These are phyloP conservation scores for Magnusiomyces sp. DNA, from an alignment of 1,139 yeast genomes.

Conservation along the genomic window DNA sequence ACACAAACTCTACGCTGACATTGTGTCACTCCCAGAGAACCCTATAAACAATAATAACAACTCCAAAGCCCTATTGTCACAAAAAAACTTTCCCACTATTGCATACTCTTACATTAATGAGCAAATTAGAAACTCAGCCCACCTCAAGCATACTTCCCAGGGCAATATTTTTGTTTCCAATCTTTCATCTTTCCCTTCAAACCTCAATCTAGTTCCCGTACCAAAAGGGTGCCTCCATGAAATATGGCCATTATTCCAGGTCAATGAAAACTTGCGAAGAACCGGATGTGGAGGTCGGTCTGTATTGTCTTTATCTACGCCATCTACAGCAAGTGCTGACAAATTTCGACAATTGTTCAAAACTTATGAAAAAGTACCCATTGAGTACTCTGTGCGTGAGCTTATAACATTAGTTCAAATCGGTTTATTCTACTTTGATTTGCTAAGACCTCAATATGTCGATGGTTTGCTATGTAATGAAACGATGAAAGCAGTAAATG, in stretches of 20 bases:
- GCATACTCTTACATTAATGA: slow-evolving; percentile 50
- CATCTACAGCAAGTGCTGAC: slow-evolving; percentile 72
- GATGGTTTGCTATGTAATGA: slow-evolving; percentile 78
- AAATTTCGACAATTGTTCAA: slow-evolving; percentile 73
- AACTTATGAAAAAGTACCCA: slow-evolving; percentile 44
- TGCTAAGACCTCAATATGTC: slow-evolving; percentile 58
- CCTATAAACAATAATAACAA: slow-evolving; percentile 30
- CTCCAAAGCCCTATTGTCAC: not conserved
- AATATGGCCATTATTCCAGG: slow-evolving; percentile 50
- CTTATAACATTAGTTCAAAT: slow-evolving; percentile 67
- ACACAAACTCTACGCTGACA: slow-evolving; percentile 53
- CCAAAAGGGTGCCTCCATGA: slow-evolving; percentile 48
- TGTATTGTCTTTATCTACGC: slow-evolving; percentile 54
- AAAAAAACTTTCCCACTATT: slow-evolving; percentile 18
- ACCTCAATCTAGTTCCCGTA: slow-evolving; percentile 60
- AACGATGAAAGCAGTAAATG: slow-evolving; percentile 60
- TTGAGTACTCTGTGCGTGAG: slow-evolving; percentile 64
- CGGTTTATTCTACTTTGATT: slow-evolving; percentile 66
- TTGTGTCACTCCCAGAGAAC: slow-evolving; percentile 53
- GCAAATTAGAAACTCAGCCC: slow-evolving; percentile 50
- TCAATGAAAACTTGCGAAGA: slow-evolving; percentile 69
- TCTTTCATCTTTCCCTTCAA: slow-evolving; percentile 69
- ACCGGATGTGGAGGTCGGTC: slow-evolving; percentile 83
- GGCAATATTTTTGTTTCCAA: slow-evolving; percentile 74
- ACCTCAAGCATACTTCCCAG: slow-evolving; percentile 43